phyloP scores from a whole-genome alignment of 768 basidiomycete species.

The Rhodosporidiobolus sp. region DNA sequence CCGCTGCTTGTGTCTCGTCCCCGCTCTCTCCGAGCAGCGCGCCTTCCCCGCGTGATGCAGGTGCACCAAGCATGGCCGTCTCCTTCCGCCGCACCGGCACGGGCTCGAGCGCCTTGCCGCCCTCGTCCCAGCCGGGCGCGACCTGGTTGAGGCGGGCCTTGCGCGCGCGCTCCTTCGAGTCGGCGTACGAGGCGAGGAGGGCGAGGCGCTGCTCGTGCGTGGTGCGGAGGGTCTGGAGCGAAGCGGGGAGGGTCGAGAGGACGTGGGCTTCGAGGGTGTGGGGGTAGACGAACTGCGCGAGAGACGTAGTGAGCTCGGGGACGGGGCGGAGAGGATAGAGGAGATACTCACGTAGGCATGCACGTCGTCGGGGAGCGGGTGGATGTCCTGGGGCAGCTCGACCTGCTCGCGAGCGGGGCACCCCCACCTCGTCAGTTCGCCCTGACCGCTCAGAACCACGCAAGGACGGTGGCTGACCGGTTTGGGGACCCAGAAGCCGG shows the following conservation, averaged over 20 bases:
- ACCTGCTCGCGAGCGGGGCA: slow-evolving; percentile 56
- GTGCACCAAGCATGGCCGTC: no score
- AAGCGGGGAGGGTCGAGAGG: slow-evolving; percentile 68
- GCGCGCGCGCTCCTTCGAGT: slow-evolving; percentile 53
- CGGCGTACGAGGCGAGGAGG: slow-evolving; percentile 66
- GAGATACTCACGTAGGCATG: slow-evolving; percentile 69
- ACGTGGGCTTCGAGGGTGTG: slow-evolving; percentile 88
- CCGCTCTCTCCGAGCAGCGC: not conserved
- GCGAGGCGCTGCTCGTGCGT: slow-evolving; percentile 67
- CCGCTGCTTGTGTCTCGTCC: not conserved
- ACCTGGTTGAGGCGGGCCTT: slow-evolving; percentile 69
- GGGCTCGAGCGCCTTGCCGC: slow-evolving; percentile 61
- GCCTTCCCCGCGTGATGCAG: slow-evolving; percentile 36
- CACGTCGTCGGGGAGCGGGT: slow-evolving; percentile 87
- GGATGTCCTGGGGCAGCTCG: slow-evolving; percentile 81
- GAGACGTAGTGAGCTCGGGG: slow-evolving; percentile 18
- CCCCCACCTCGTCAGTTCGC: slow-evolving; percentile 36
- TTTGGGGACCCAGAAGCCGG: slow-evolving; percentile 77
- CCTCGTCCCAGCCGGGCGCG: slow-evolving; percentile 79
- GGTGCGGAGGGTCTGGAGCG: slow-evolving; percentile 64
- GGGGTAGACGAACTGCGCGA: slow-evolving; percentile 82
- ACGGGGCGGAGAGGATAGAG: not conserved
- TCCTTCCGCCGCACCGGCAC: slow-evolving; percentile 40
- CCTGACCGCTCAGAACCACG: not conserved
- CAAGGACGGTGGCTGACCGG: slow-evolving; percentile 56